Percentiles rank a stretch among this genome's conserved stretches.
These are phyloP conservation scores for Zygosaccharomyces sapae DNA, from an alignment of 1,139 yeast species.

Conservation along the genomic window DNA sequence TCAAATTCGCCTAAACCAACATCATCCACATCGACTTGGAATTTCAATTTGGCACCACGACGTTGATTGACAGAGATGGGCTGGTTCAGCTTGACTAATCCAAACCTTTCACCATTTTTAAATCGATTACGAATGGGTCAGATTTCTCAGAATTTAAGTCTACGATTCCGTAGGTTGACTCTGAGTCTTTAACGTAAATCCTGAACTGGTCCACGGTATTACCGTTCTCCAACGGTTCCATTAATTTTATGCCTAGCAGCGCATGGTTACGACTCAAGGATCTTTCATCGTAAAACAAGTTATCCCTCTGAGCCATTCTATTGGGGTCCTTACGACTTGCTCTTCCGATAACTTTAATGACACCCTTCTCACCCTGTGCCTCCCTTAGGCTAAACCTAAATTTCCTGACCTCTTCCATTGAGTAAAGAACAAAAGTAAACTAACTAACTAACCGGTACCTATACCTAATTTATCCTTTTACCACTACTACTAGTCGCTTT, in stretches of 20 bases:
- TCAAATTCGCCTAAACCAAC: conserved; percentile 14
- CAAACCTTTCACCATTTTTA: conserved; percentile 30
- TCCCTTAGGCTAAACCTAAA: conserved; percentile 15
- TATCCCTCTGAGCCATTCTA: conserved; percentile 17
- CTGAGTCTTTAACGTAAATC: conserved; percentile 25
- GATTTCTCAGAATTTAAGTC: conserved; percentile 23
- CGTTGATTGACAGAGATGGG: conserved; percentile 10
- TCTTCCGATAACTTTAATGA: conserved; percentile 23
- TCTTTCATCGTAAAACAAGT: conserved; percentile 21
- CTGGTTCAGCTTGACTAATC: conserved; percentile 16
- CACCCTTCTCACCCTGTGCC: conserved; percentile 17
- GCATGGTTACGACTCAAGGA: conserved; percentile 27
- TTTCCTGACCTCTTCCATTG: conserved; percentile 15
- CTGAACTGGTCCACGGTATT: conserved; percentile 21
- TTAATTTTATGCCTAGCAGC: conserved; percentile 20
- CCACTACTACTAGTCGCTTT: no score
- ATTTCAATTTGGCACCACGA: conserved; percentile 15
- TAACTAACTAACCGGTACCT: not conserved
- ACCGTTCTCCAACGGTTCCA: conserved; percentile 16
- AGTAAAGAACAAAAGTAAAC: not conserved
- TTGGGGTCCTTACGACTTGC: conserved; percentile 19
- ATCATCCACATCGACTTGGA: conserved; percentile 13
- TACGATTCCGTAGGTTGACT: conserved; percentile 26
- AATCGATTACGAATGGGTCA: conserved; percentile 22
- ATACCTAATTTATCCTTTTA: no score